Evolutionary conservation across 768 basidiomycete species (phyloP).

Genomic region (Dentipellis sp.): DNA sequence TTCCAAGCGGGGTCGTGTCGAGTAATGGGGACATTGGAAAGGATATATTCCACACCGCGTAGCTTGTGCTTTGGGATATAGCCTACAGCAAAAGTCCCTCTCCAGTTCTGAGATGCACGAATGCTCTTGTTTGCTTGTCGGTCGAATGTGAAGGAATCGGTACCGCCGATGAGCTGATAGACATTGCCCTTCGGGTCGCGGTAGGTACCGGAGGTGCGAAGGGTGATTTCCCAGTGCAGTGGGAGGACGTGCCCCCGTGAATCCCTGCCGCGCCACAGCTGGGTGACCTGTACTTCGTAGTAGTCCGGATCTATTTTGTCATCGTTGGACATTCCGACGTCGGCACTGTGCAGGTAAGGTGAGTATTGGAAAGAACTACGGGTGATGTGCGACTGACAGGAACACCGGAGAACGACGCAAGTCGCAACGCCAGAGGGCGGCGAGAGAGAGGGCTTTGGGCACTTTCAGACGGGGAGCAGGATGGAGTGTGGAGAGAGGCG

Average conservation of each 20-base stretch:
- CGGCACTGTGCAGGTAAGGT: not conserved
- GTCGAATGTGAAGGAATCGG: conserved; percentile 14
- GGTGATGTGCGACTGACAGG: no score
- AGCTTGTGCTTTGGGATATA: conserved; percentile 9
- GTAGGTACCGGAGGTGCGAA: conserved; percentile 10
- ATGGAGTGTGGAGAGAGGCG: no score
- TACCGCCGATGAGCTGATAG: conserved; percentile 12
- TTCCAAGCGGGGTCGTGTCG: conserved; percentile 13
- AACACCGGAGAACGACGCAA: no score
- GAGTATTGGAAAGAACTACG: no score
- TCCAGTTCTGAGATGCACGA: conserved; percentile 9
- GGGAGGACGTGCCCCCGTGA: conserved; percentile 6
- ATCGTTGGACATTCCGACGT: conserved; percentile 3
- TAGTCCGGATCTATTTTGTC: conserved; percentile 1
- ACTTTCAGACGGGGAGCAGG: no score
- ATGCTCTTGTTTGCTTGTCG: not conserved
- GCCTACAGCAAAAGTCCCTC: conserved; percentile 12
- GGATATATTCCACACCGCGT: conserved; percentile 9
- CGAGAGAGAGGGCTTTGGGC: no score
- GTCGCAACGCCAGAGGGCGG: no score
- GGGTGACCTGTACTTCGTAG: conserved; percentile 9
- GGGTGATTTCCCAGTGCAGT: conserved; percentile 17
- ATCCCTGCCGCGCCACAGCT: conserved; percentile 13
- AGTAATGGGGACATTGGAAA: conserved; percentile 10
- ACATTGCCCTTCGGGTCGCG: conserved; percentile 5